A percentile compares a stretch with the other conserved stretches of the same genome.
Conservation (phyloP, 2,329 filamentous ascomycete genomes). For the Penicillium thymicola region DNA sequence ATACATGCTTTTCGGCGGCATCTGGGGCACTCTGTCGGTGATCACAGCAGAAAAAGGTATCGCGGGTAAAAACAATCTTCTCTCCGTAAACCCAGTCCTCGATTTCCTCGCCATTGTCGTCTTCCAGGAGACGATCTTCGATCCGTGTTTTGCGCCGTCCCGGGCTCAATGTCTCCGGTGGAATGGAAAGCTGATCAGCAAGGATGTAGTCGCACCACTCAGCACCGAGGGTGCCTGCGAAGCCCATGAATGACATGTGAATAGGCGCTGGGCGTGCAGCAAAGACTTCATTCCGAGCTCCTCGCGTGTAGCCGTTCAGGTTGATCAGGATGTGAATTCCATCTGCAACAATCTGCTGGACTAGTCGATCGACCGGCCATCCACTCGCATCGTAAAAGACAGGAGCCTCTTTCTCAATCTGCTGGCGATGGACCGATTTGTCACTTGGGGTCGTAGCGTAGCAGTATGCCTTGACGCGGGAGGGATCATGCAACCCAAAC, state of each 20-base stretch:
- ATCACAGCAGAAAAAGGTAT: slow-evolving; percentile 98
- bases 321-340: slow-evolving; percentile 94
- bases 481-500: slow-evolving; percentile 80
- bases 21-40: slow-evolving; percentile 87
- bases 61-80: slow-evolving; percentile 89
- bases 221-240: slow-evolving; percentile 89
- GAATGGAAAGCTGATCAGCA: slow-evolving; percentile 83
- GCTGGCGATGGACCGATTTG: slow-evolving; percentile 79
- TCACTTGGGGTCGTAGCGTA: slow-evolving; percentile 95
- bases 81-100: slow-evolving; percentile 94
- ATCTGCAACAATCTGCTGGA: slow-evolving; percentile 81
- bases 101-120: slow-evolving; percentile 64
- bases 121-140: slow-evolving; percentile 61
- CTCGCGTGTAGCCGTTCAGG: slow-evolving; percentile 95
- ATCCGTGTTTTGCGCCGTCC: slow-evolving; percentile 72
- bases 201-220: slow-evolving; percentile 99
- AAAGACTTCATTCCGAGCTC: slow-evolving; percentile 96
- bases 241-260: slow-evolving; percentile 99
- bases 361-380: slow-evolving; percentile 80
- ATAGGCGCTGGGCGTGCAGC: slow-evolving; percentile 90
- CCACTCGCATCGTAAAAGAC: slow-evolving; percentile 83
- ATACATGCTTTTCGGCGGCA: slow-evolving; percentile 60
- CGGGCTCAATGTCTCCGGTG: slow-evolving; percentile 73
- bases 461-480: slow-evolving; percentile 78
- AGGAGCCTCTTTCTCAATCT: slow-evolving; percentile 90